Evolutionary conservation across 2,329 filamentous ascomycete species (phyloP).

Genomic region (Diaporthe australafricana): DNA sequence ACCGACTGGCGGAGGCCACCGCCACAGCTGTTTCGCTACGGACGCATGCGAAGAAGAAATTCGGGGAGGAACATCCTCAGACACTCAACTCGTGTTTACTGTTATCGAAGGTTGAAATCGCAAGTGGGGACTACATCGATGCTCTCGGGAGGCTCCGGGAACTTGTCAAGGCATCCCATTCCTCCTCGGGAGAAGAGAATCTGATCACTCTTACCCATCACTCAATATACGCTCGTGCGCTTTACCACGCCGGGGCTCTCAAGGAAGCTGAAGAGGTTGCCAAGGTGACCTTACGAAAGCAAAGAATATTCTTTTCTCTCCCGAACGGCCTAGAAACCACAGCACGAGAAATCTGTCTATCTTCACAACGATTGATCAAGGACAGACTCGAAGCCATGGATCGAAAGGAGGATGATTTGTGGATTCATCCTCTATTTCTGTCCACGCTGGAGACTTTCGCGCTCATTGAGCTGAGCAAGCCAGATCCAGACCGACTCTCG

Average conservation of each 20-base stretch:
- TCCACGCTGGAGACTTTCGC: neutral
- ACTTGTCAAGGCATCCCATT: neutral
- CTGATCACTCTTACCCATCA: neutral
- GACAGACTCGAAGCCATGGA: neutral
- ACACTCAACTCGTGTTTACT: neutral
- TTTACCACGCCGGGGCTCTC: neutral
- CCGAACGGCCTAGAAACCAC: neutral
- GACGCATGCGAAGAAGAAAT: neutral
- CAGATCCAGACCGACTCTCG: neutral
- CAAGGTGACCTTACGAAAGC: neutral
- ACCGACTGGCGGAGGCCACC: neutral
- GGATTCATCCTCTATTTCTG: neutral
- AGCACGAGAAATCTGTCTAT: neutral
- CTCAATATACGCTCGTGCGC: neutral
- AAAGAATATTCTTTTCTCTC: neutral
- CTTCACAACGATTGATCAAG: neutral
- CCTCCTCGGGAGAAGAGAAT: neutral
- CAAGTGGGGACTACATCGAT: neutral
- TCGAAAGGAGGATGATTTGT: neutral
- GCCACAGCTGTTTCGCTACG: neutral
- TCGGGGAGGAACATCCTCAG: neutral
- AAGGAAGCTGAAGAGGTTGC: slow-evolving; percentile 12
- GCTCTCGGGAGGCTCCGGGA: neutral
- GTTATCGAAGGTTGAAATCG: neutral
- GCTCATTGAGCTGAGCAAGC: neutral